Evolutionary conservation across 2,329 filamentous ascomycete species (phyloP), one percentile per base, ranked within the genome.

Genomic region (Cladosporium sp.): DNA sequence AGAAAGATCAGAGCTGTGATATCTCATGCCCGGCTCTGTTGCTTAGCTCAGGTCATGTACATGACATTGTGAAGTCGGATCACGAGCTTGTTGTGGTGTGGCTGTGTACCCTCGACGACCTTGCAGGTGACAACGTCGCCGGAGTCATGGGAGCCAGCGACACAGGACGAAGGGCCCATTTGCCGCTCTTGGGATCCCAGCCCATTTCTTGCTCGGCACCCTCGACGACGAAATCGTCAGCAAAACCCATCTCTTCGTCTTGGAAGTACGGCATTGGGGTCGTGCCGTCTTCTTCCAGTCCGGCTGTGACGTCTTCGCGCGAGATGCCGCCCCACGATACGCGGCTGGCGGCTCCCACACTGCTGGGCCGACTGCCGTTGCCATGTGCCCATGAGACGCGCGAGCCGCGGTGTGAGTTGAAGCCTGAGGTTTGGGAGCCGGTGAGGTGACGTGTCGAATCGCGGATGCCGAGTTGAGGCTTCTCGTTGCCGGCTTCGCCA

Each of bases 311-410:
- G 56, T 65, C 60, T n/a, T 64, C 61, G 32, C 57, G 62, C 24
- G 59, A 65, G 17, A 69, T 64, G 17, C 64, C 64, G 32, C 66
- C 68, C 60, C 65, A 69, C 5, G 66, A 69, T 24, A 69, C 59
- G 19, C 62, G 51, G 35, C 60, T 61, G 15, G 51, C 34, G 24
- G 34, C 28, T 20, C 39, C 53, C 22, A 57, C 6, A 9, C 44
- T 51, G 49, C 45, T 52, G 19, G 58, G 58, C 20, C 49, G 54
- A 37, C 60, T 59, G 49, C 53, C 53, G 15, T 17, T 8, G 15
- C 32, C 34, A 1, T n/a, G 17, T n/a, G 44, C 45, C 61, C 59
- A 62, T 2, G 61, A 65, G 8, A 60, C 56, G 10, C 58, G 48
- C 22, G 34, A 42, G 36, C 50, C 56, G n/a, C 56, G 56, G 20